A percentile compares a stretch with the other conserved stretches of the same genome.
These are phyloP conservation scores for Microbotryum scabiosae DNA, from an alignment of 1,284 basidiomycete genomes.

Conservation along the genomic window DNA sequence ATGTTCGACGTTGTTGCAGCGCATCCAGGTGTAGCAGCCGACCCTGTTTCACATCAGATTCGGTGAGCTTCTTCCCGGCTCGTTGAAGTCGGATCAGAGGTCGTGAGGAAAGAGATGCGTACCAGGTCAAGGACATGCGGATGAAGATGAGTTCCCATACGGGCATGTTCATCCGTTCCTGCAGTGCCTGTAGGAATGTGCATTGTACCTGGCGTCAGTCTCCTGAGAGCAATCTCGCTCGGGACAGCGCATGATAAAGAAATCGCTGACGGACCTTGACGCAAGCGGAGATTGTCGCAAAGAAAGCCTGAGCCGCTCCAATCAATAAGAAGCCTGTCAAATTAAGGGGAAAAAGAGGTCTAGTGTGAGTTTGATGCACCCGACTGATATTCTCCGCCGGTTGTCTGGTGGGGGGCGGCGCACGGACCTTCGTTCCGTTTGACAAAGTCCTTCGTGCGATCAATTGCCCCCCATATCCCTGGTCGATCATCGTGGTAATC, in stretches of 20 bases:
- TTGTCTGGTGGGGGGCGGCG: too few relatives aligned
- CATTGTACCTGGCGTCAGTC: not conserved
- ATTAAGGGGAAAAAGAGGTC: too few relatives aligned
- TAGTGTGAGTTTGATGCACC: too few relatives aligned
- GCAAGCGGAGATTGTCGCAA: conserved; percentile 15
- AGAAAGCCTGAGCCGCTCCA: conserved; percentile 11
- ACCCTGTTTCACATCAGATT: not conserved
- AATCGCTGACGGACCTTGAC: conserved; percentile 15
- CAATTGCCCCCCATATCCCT: not conserved
- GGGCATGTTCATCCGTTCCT: conserved; percentile 19
- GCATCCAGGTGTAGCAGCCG: conserved; percentile 14
- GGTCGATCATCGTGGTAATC: not conserved
- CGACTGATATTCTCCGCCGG: too few relatives aligned
- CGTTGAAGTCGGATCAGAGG: conserved; percentile 3
- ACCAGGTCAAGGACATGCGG: conserved; percentile 31
- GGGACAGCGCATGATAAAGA: too few relatives aligned
- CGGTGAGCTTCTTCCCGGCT: conserved; percentile 5
- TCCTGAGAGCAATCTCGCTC: not conserved
- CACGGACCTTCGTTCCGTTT: conserved; percentile 15
- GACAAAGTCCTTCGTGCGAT: not conserved
- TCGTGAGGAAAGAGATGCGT: not conserved
- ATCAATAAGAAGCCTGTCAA: conserved; percentile 23
- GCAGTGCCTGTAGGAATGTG: conserved; percentile 9
- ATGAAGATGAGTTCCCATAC: conserved; percentile 32
- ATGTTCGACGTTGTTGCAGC: conserved; percentile 13